A percentile compares a stretch with the other conserved stretches of the same genome.
Conservation (phyloP, 805 yeast species). For the Starmerella scarabaei region DNA sequence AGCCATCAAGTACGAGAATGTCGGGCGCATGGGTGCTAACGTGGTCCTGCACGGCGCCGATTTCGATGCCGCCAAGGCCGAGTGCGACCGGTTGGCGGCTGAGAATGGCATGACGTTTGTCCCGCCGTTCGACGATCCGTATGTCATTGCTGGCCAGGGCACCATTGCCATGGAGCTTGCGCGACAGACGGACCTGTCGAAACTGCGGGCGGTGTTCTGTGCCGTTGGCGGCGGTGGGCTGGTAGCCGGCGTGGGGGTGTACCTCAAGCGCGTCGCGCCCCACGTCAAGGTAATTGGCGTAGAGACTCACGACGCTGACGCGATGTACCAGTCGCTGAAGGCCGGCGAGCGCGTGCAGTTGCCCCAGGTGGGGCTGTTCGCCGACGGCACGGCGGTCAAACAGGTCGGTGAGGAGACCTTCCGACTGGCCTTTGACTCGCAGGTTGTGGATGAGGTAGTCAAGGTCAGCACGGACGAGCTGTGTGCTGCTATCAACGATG, state of each 20-base stretch:
- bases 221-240: conserved; percentile 98
- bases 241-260: conserved; percentile 79
- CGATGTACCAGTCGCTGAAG: conserved; percentile 61
- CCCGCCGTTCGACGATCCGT: conserved; percentile 98
- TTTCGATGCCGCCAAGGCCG: conserved; percentile 87
- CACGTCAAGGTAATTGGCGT: conserved; percentile 92
- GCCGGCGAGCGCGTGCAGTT: conserved; percentile 43
- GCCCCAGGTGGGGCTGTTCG: conserved; percentile 80
- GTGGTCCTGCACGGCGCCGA: conserved; percentile 90
- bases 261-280: conserved; percentile 92
- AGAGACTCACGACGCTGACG: conserved; percentile 91
- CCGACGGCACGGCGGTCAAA: conserved; percentile 97
- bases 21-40: conserved; percentile 81
- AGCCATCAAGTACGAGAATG: conserved; percentile 82
- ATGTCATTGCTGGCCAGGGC: conserved; percentile 97
- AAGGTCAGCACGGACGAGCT: conserved; percentile 83
- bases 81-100: conserved; percentile 59
- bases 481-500: conserved; percentile 92
- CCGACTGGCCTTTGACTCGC: conserved; percentile 44
- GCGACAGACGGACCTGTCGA: conserved; percentile 68
- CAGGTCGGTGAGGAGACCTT: conserved; percentile 84
- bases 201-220: conserved; percentile 74
- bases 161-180: conserved; percentile 88
- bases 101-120: conserved; percentile 71
- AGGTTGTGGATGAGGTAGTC: conserved; percentile 79